These are phyloP conservation scores for Annulohypoxylon bovei DNA, from an alignment of 495 filamentous ascomycete species.

Conservation along the genomic window DNA sequence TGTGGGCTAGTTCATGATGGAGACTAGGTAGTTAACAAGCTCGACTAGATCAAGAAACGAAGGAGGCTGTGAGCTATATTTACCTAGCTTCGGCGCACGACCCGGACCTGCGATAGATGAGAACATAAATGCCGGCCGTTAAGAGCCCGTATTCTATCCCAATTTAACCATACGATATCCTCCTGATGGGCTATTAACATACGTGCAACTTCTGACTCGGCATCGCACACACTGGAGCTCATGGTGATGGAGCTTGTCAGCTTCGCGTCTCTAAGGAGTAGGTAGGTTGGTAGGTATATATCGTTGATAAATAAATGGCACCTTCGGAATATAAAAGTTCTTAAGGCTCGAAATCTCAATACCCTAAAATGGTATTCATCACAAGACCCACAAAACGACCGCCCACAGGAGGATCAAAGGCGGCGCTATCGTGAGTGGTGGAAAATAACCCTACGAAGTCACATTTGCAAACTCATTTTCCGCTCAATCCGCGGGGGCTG, in stretches of 20 bases:
- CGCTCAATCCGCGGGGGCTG: conserved; percentile 7
- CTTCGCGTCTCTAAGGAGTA: neutral
- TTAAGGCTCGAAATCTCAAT: neutral
- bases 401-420: neutral
- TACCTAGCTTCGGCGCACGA: neutral
- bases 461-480: conserved; percentile 7
- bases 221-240: neutral
- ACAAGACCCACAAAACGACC: neutral
- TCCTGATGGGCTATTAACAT: neutral
- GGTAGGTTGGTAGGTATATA: neutral
- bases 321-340: conserved; percentile 1
- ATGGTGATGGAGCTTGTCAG: neutral
- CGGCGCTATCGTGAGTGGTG: neutral
- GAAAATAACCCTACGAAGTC: neutral
- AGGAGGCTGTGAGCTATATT: neutral
- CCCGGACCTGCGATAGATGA: neutral
- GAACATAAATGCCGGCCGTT: neutral
- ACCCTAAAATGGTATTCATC: conserved; percentile 4
- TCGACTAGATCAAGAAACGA: neutral
- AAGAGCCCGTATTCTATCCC: neutral
- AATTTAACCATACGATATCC: neutral
- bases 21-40: neutral
- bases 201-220: neutral
- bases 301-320: neutral
- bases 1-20: neutral